phyloP scores from a whole-genome alignment of 176 grass and related monocot genomes.

The Oryza meyeriana region DNA sequence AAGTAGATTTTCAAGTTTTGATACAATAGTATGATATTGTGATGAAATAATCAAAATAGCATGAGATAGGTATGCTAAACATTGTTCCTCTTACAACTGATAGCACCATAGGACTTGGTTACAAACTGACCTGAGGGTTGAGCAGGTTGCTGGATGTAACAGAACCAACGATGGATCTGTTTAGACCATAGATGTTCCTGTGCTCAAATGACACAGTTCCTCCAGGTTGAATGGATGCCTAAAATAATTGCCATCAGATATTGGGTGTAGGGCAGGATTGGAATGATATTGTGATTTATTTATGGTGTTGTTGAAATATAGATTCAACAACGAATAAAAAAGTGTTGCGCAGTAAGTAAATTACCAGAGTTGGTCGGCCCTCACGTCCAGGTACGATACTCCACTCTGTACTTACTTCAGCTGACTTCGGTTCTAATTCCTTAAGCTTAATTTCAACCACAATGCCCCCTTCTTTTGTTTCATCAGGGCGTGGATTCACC shows the following conservation, averaged over 20 bases:
- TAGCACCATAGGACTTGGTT: background rate
- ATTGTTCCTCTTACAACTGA: background rate
- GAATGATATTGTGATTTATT: background rate
- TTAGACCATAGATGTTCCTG: constrained; percentile 86
- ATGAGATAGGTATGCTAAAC: constrained; percentile 2
- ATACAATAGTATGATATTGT: background rate
- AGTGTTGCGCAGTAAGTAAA: constrained; percentile 7
- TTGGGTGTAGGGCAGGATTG: background rate
- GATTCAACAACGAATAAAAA: background rate
- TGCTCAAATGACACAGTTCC: constrained; percentile 96
- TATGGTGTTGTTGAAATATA: background rate
- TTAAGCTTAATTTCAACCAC: constrained; percentile 98
- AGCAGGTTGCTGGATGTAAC: constrained; percentile 96
- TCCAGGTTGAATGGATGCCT: constrained; percentile 97
- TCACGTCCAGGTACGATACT: constrained; percentile 80
- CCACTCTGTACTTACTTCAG: constrained; percentile 98
- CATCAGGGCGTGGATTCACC: constrained; percentile 89
- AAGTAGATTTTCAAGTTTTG: background rate
- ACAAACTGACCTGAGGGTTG: constrained; percentile 77
- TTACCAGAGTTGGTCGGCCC: constrained; percentile 84
- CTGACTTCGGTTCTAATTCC: constrained; percentile 87
- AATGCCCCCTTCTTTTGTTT: constrained; percentile 93
- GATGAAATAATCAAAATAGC: background rate
- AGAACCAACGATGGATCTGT: constrained; percentile 93
- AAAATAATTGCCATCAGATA: constrained; percentile 36